Evolutionary conservation across 768 basidiomycete species (phyloP), one percentile per base, ranked within the genome.

Genomic region (Lentinula detonsa): DNA sequence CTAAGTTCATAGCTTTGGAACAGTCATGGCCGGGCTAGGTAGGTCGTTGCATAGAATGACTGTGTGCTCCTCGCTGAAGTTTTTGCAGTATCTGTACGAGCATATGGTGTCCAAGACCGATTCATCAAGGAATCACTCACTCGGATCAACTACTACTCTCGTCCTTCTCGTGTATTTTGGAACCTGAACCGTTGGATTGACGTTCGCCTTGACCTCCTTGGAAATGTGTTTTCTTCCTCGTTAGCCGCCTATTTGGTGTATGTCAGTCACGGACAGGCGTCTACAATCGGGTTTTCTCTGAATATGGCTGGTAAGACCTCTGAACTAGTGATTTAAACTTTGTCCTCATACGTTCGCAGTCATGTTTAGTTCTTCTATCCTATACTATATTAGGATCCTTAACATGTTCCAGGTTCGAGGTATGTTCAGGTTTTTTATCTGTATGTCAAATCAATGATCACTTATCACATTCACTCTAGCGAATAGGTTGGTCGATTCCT

Each of bases 141-240:
- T 31, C 70, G 76, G 1, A 76, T 81, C 23, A 75, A 83, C 65
- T 71, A 69, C 42, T 81, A 73, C 51, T 65, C 68, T n/a, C 66
- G 71, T 11, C 63, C 72, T 7, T 64, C 71, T 0, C 63, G 71
- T 15, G 65, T 68, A 0, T 75, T 74, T 71, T 77, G 78, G 57
- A 74, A 75, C 62, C 57, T 73, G 6, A 74, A 75, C 50, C 63
- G 70, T 50, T 70, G 51, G 62, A 66, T 64, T 11, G 43, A 65
- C 40, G 67, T 79, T 54, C 73, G 81, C 4, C 72, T 80, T 23
- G 79, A 82, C 62, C 64, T 73, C 35, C 67, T 83, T 9, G 80
- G 79, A 4, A 75, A 72, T 8, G 23, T 79, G 18, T 83, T 83
- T 63, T 70, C 77, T 0, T 65, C 76, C 0, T 57, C 65, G 10